A percentile compares a stretch with the other conserved stretches of the same genome.
Evolutionary conservation across 192 early-diverging fungal species (phyloP).

Genomic region (Funneliformis geosporum): DNA sequence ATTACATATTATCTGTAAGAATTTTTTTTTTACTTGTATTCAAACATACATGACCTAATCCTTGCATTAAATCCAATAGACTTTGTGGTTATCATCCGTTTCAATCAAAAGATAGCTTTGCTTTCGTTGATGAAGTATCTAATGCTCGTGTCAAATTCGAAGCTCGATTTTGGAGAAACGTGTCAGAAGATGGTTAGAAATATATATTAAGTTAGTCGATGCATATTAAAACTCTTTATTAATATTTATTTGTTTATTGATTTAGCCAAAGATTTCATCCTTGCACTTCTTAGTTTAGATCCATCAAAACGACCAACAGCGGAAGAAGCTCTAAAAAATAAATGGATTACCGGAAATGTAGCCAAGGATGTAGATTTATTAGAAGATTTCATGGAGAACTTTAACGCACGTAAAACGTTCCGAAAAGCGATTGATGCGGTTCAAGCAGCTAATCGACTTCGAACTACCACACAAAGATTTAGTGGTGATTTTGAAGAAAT

Average conservation of each 20-base stretch:
- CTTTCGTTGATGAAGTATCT: conserved; percentile 61
- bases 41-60: neutral
- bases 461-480: neutral
- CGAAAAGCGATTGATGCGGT: conserved; percentile 60
- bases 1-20: conserved; percentile 84
- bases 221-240: neutral
- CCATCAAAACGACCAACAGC: conserved; percentile 76
- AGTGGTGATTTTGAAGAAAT: neutral
- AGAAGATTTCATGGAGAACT: conserved; percentile 77
- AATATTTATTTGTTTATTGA: neutral
- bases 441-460: conserved; percentile 32
- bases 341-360: conserved; percentile 71
- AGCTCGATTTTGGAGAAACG: conserved; percentile 76
- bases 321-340: conserved; percentile 79
- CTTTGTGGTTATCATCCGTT: conserved; percentile 83
- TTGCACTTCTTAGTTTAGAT: conserved; percentile 63
- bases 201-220: neutral
- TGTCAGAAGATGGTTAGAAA: conserved; percentile 75
- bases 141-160: conserved; percentile 70
- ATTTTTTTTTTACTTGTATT: neutral
- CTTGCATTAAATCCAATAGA: conserved; percentile 34
- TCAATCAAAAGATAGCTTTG: conserved; percentile 60
- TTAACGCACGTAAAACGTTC: conserved; percentile 67
- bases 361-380: conserved; percentile 79
- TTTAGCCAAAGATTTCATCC: conserved; percentile 81